Percentiles rank a stretch among this genome's conserved stretches.
These are phyloP conservation scores for Mycena haematopus DNA, from an alignment of 768 basidiomycete species.

Conservation along the genomic window DNA sequence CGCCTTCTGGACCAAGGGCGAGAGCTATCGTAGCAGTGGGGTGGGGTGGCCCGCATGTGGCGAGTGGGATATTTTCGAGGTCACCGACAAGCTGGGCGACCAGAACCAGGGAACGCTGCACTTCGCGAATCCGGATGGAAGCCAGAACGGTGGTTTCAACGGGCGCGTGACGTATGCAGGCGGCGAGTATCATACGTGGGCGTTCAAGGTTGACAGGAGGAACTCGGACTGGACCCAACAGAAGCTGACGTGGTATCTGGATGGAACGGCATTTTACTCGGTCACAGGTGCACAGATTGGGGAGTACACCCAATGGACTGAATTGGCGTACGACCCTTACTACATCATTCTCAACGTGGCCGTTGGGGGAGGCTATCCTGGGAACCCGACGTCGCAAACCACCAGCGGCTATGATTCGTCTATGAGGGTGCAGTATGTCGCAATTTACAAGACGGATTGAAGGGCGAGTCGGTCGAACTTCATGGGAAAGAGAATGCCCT, in stretches of 20 bases:
- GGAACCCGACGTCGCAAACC: constrained; percentile 5
- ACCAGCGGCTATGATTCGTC: constrained; percentile 5
- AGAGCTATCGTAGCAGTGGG: background rate
- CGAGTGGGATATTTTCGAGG: constrained; percentile 7
- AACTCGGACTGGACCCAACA: constrained; percentile 19
- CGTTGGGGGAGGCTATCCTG: constrained; percentile 14
- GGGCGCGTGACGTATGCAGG: background rate
- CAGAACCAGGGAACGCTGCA: constrained; percentile 3
- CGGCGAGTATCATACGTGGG: constrained; percentile 18
- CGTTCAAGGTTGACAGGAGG: constrained; percentile 15
- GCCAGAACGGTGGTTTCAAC: background rate
- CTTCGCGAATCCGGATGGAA: background rate
- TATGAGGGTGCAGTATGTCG: constrained; percentile 15
- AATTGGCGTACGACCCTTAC: background rate
- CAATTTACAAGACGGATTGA: constrained; percentile 7
- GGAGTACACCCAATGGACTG: background rate
- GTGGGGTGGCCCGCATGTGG: background rate
- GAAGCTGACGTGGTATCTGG: constrained; percentile 13
- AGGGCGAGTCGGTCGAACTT: background rate
- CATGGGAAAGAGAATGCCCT: too few species aligned
- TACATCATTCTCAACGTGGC: constrained; percentile 12
- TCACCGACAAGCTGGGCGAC: background rate
- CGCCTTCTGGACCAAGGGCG: constrained; percentile 1
- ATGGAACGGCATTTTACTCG: constrained; percentile 3
- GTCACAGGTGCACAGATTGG: constrained; percentile 10